Evolutionary conservation across 371 early-diverging fungal genomes (phyloP), one percentile per base, ranked within the genome.

Genomic region (Batrachochytrium dendrobatidis): DNA sequence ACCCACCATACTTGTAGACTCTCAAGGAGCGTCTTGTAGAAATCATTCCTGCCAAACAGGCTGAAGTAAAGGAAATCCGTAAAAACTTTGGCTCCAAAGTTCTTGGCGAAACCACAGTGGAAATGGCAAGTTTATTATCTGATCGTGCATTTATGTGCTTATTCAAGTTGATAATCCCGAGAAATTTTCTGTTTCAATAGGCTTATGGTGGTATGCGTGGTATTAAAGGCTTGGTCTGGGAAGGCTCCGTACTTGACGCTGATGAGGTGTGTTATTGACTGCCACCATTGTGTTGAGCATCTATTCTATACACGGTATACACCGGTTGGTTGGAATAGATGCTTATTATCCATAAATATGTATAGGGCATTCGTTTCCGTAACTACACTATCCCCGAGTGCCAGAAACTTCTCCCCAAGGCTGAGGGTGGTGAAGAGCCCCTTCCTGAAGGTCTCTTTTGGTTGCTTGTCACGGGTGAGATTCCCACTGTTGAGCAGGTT

Each of bases 131-230:
- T 59, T 24, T 17, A 6, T 44, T 31, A 30, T 15, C 56, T 5
- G 30, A 20, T n/a, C 8, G 55, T 17, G 20, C 8, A 20, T 53
- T 32, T 7, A 17, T 53, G 28, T 8, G 54, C 18, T 53, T n/a
- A n/a, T n/a, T n/a, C n/a, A n/a, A n/a, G 39, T 39, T 20, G 39
- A 39, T 20, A 39, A 39, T n/a, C n/a, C n/a, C n/a, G 18, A 20
- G n/a, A 51, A 18, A 22, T 1, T 49, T 57, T 46, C 58, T 25
- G 18, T 20, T 54, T 57, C n/a, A n/a, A 7, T 58, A 74, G 76
- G 92, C 86, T 55, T 94, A 95, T 68, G 95, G 95, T 68, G 98
- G 98, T 73, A 96, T 96, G 95, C 90, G 98, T 76, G 98, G 96
- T 60, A 92, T 98, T 83, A 98, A 98, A 86, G 95, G 95, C 76